Percentiles rank a stretch among this genome's conserved stretches.
Conservation (phyloP, 1,284 basidiomycete genomes). For the Chiua sp. region DNA sequence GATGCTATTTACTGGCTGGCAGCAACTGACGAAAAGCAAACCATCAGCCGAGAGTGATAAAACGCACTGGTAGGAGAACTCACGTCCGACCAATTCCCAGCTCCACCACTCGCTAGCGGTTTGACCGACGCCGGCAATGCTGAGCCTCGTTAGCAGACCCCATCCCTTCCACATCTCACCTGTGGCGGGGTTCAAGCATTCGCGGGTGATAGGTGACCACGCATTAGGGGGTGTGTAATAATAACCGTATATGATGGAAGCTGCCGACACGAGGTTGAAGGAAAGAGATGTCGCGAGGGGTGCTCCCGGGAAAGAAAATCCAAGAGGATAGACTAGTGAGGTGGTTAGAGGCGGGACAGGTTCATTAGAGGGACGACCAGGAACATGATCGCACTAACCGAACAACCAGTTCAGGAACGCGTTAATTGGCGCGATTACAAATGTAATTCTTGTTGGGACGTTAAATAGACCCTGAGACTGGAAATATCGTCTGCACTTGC, state of each 20-base stretch:
- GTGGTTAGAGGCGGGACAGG: neutral
- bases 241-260: conserved; percentile 77
- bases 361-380: conserved; percentile 5
- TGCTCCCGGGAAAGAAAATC: conserved; percentile 93
- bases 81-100: conserved; percentile 79
- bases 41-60: neutral
- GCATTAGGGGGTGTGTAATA: conserved; percentile 78
- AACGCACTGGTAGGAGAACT: conserved; percentile 32
- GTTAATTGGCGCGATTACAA: conserved; percentile 89
- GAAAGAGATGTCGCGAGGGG: conserved; percentile 91
- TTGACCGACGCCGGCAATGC: conserved; percentile 75
- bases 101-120: conserved; percentile 90
- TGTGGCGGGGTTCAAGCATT: conserved; percentile 65
- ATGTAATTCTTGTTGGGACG: conserved; percentile 86
- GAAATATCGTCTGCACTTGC: conserved; percentile 72
- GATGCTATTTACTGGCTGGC: conserved; percentile 58
- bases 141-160: conserved; percentile 74
- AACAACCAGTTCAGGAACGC: conserved; percentile 86
- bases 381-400: conserved; percentile 46
- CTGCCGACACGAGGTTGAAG: conserved; percentile 82
- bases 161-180: conserved; percentile 73
- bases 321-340: conserved; percentile 76
- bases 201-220: conserved; percentile 49
- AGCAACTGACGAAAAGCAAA: conserved; percentile 42
- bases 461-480: conserved; percentile 90